A percentile compares a stretch with the other conserved stretches of the same genome.
These are phyloP conservation scores for Firmiana major DNA, from an alignment of 345 rosid genomes.

Conservation along the genomic window DNA sequence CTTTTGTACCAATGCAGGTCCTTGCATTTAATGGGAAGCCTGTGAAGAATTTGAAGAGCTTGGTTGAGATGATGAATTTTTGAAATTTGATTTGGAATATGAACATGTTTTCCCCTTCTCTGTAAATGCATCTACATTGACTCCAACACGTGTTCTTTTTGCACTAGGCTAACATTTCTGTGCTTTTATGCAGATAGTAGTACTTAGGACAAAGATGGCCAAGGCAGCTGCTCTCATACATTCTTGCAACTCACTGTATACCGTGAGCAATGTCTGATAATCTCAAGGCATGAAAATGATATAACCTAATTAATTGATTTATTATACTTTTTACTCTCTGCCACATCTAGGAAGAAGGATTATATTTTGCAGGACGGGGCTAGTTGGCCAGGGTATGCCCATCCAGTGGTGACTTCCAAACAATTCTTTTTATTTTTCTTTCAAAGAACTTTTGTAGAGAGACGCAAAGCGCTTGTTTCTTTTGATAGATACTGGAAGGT, in stretches of 20 bases:
- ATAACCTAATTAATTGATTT: neutral
- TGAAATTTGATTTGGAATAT: conserved; percentile 59
- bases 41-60: conserved; percentile 59
- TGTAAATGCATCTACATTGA: neutral
- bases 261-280: conserved; percentile 68
- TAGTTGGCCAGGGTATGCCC: neutral
- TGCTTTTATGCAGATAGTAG: conserved; percentile 45
- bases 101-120: conserved; percentile 40
- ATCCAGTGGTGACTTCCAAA: neutral
- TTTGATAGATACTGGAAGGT: neutral
- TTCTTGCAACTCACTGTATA: conserved; percentile 62
- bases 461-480: neutral
- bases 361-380: too few species aligned
- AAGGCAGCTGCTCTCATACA: conserved; percentile 60
- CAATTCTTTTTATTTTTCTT: too few species aligned
- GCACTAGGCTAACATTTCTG: neutral
- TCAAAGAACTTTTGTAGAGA: neutral
- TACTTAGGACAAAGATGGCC: conserved; percentile 43
- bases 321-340: neutral
- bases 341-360: too few species aligned
- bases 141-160: neutral
- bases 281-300: conserved; percentile 37
- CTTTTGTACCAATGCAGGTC: conserved; percentile 34
- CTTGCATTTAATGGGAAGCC: conserved; percentile 60
- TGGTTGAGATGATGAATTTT: conserved; percentile 54